Conservation (phyloP, 805 yeast genomes). For the Metschnikowia reukaufii region DNA sequence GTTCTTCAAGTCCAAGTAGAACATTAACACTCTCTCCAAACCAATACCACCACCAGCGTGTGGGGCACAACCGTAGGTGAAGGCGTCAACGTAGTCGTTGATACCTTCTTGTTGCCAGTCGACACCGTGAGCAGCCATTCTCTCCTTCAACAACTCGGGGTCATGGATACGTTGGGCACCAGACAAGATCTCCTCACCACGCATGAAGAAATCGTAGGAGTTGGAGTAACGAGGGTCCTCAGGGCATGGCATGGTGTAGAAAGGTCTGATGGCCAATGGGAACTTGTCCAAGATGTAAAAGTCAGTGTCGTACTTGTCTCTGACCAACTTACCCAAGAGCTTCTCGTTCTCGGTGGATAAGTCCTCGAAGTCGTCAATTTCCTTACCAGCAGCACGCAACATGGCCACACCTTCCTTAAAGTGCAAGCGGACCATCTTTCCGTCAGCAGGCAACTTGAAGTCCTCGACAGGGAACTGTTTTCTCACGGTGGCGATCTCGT, state of each 20-base stretch:
- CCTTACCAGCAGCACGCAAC: conserved; percentile 84
- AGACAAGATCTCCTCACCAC: conserved; percentile 98
- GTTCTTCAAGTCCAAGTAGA: conserved; percentile 93
- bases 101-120: conserved; percentile 81
- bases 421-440: conserved; percentile 86
- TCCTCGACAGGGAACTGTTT: conserved; percentile 97
- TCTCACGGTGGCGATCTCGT: conserved; percentile 87
- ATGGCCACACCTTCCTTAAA: conserved; percentile 89
- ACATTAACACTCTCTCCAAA: conserved; percentile 97
- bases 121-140: conserved; percentile 81
- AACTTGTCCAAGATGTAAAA: conserved; percentile 97
- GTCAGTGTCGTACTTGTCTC: conserved; percentile 95
- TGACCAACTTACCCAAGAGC: conserved; percentile 84
- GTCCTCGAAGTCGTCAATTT: conserved; percentile 85
- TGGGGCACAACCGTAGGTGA: conserved; percentile 94
- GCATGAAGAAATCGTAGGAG: conserved; percentile 99
- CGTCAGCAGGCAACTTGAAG: conserved; percentile 89
- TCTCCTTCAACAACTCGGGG: conserved; percentile 72
- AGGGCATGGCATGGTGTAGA: conserved; percentile 98
- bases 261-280: conserved; percentile 96
- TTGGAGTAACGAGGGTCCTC: conserved; percentile 90
- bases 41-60: conserved; percentile 99
- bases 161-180: conserved; percentile 99
- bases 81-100: conserved; percentile 88
- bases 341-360: conserved; percentile 93